Evolutionary conservation across 2,329 filamentous ascomycete genomes (phyloP), one percentile per base, ranked within the genome.

Genomic region (Colletotrichum abscissum): DNA sequence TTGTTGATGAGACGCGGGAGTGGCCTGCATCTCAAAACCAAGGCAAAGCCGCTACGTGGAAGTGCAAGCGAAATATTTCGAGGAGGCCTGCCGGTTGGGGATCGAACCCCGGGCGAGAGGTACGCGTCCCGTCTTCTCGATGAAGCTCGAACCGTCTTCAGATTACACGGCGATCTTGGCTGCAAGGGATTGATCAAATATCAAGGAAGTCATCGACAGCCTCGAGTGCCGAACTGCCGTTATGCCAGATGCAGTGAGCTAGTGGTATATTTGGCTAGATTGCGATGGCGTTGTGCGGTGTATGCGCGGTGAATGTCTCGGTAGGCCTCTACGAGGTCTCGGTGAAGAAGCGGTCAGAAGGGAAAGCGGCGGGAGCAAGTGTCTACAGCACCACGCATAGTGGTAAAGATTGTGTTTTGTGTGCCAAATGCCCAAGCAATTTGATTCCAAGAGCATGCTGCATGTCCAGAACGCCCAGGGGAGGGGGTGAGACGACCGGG

Each of bases 321-420:
- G 52, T 58, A 57, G 63, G 63, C 33, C 35, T 24, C 24, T 16
- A 16, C 3, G 14, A 59, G 22, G 59, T 73, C 55, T 73, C 70
- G 70, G 60, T 70, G 70, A 70, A 56, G 70, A 26, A 26, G 64
- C 64, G 65, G 70, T 63, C 69, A 59, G 9, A 16, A 30, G 9
- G 46, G 12, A 24, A 6, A 5, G 8, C 38, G 52, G 26, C 19
- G 60, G 5, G 57, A 33, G n/a, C 16, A n/a, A 24, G 4, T 5
- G 19, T 3, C 22, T n/a, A 24, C 5, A 14, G 19, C 52, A 55
- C 8, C 52, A 55, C n/a, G 52, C 52, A 55, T 16, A 24, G 52
- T 22, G 0, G 52, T 26, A 49, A n/a, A 5, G 3, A 49, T 49
- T 49, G 22, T 56, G 64, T n/a, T 33, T 28, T n/a, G 26, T n/a